phyloP scores from a whole-genome alignment of 2,329 filamentous ascomycete genomes.

The Tolypocladium nubicola region DNA sequence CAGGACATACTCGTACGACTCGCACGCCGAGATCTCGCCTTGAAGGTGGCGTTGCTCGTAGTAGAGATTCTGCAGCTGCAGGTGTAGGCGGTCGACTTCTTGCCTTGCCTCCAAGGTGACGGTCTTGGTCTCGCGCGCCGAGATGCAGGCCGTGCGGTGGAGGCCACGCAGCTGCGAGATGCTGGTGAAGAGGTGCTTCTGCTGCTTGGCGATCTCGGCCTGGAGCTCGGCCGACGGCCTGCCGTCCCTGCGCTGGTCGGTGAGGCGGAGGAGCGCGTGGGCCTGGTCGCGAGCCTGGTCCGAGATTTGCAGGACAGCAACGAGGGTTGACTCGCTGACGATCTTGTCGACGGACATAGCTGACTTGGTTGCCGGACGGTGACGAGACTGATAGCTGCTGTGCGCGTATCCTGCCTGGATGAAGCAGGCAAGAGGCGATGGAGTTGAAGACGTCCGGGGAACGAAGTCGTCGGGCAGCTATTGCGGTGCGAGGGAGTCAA shows the following conservation, averaged over 20 bases:
- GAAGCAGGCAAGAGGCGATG: not conserved
- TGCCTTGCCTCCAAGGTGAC: conserved; percentile 78
- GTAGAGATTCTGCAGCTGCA: conserved; percentile 90
- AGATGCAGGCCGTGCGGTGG: conserved; percentile 72
- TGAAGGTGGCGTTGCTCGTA: conserved; percentile 90
- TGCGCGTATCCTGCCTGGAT: not conserved
- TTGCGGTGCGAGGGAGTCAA: not conserved
- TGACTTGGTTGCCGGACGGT: not conserved
- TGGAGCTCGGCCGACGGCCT: conserved; percentile 36
- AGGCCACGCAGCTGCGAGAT: conserved; percentile 72
- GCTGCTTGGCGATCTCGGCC: conserved; percentile 58
- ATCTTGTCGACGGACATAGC: conserved; percentile 28
- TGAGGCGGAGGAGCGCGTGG: conserved; percentile 48
- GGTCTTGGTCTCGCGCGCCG: conserved; percentile 76
- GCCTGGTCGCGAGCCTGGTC: conserved; percentile 63
- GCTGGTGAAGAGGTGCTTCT: conserved; percentile 70
- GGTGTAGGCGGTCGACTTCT: conserved; percentile 82
- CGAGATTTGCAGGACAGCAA: conserved; percentile 61
- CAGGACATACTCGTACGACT: conserved; percentile 71
- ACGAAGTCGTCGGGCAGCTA: not conserved
- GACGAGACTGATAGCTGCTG: not conserved
- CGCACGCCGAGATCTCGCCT: conserved; percentile 82
- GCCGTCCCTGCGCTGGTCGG: conserved; percentile 32
- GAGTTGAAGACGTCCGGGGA: not conserved
- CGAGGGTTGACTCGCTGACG: conserved; percentile 40